These are phyloP conservation scores for Arthrobotrys pseudoclavata DNA, from an alignment of 2,329 filamentous ascomycete species.

Conservation along the genomic window DNA sequence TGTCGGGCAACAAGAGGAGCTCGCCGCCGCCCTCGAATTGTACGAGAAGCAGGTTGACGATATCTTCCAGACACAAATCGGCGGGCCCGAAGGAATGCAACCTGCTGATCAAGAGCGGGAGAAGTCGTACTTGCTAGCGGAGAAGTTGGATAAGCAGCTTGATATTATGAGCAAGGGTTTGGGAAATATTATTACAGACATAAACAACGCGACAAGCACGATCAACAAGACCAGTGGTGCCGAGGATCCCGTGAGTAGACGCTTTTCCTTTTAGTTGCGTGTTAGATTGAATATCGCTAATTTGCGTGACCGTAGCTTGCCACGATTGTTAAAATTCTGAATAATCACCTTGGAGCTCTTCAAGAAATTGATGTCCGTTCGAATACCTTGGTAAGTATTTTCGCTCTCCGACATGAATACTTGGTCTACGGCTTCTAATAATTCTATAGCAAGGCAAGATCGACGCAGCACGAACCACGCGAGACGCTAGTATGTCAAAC, in stretches of 20 bases:
- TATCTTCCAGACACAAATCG: constrained; percentile 83
- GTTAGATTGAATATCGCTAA: constrained; percentile 52
- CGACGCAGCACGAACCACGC: constrained; percentile 36
- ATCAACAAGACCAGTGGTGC: constrained; percentile 90
- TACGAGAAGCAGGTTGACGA: constrained; percentile 94
- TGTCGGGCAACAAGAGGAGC: constrained; percentile 91
- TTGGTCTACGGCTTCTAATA: not conserved
- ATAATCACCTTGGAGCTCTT: constrained; percentile 89
- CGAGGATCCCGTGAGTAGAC: constrained; percentile 81
- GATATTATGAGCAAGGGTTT: constrained; percentile 95
- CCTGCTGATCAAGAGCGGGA: constrained; percentile 96
- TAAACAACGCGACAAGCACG: constrained; percentile 90
- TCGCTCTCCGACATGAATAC: not conserved
- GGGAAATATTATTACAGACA: constrained; percentile 96
- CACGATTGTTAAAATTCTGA: constrained; percentile 94
- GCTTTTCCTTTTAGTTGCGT: constrained; percentile 57
- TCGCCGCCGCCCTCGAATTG: constrained; percentile 86
- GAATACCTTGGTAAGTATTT: constrained; percentile 54
- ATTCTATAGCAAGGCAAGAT: constrained; percentile 53
- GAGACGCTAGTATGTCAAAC: constrained; percentile 51
- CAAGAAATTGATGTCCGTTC: constrained; percentile 81
- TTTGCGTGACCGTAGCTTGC: constrained; percentile 74
- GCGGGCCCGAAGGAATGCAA: constrained; percentile 80
- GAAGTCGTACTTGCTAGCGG: constrained; percentile 93
- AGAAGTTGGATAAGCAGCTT: constrained; percentile 89